A percentile compares a stretch with the other conserved stretches of the same genome.
Evolutionary conservation across 345 rosid genomes (phyloP).

Genomic region (Eucalyptus erythrocorys): DNA sequence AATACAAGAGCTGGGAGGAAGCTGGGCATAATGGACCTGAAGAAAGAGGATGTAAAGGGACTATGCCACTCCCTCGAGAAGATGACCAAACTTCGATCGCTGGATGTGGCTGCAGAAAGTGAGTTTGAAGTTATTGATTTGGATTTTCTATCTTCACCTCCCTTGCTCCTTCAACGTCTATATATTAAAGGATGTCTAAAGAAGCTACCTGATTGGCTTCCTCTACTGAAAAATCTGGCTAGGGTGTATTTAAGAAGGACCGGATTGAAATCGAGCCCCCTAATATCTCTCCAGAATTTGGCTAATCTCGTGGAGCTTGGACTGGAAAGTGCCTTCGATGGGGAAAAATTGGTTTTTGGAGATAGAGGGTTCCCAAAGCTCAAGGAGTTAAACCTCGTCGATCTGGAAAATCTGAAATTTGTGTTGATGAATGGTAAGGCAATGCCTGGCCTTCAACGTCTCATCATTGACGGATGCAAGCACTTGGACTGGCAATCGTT

Average conservation of each 20-base stretch:
- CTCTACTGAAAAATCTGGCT: not conserved
- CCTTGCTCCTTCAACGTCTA: rapidly evolving
- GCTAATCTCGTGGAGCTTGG: not conserved
- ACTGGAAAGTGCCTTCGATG: rapidly evolving
- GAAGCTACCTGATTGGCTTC: not conserved
- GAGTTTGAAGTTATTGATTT: not conserved
- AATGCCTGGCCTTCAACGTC: not conserved
- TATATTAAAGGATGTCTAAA: rapidly evolving
- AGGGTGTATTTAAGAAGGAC: rapidly evolving
- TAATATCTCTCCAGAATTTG: not conserved
- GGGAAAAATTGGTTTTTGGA: not conserved
- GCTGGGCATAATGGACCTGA: rapidly evolving
- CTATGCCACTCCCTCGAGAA: not conserved
- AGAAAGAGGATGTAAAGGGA: not conserved
- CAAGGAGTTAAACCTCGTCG: rapidly evolving
- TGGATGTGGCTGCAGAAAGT: rapidly evolving
- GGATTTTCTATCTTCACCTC: not conserved
- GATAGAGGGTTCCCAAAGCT: not conserved
- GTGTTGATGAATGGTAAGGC: not conserved
- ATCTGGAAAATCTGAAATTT: not conserved
- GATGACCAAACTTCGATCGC: not conserved
- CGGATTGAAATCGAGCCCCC: not conserved
- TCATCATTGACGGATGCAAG: rapidly evolving
- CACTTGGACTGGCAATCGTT: not conserved
- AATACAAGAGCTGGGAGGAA: not conserved